phyloP scores from a whole-genome alignment of 768 basidiomycete species.

The Tephrocybe sp. region DNA sequence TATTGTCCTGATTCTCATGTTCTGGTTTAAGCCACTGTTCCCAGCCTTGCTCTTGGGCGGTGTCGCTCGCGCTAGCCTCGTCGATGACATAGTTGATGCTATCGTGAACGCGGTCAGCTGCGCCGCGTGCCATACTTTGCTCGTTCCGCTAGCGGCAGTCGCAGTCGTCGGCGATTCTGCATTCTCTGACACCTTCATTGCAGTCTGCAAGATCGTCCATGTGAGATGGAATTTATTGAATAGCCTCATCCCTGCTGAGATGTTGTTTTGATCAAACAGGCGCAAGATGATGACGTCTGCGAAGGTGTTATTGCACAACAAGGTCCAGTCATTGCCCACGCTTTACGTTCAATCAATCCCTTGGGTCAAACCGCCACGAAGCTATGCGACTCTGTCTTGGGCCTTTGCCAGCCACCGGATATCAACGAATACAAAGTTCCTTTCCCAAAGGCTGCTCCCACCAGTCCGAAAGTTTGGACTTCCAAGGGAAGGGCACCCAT shows the following conservation, averaged over 20 bases:
- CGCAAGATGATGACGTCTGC: constrained; percentile 58
- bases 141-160: constrained; percentile 43
- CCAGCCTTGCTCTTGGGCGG: constrained; percentile 14
- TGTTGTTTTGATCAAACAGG: constrained; percentile 23
- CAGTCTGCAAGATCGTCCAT: constrained; percentile 41
- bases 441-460: constrained; percentile 42
- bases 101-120: constrained; percentile 48
- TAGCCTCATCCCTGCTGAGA: not conserved
- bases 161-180: constrained; percentile 47
- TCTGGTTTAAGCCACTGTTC: constrained; percentile 11
- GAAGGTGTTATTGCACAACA: constrained; percentile 46
- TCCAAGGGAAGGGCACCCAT: constrained; percentile 43
- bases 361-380: constrained; percentile 48
- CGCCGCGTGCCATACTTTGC: constrained; percentile 47
- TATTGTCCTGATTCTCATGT: not conserved
- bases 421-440: constrained; percentile 43
- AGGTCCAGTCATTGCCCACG: constrained; percentile 58
- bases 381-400: constrained; percentile 53
- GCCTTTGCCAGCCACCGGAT: constrained; percentile 48
- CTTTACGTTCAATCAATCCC: constrained; percentile 46
- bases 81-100: constrained; percentile 40
- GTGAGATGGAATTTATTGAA: constrained; percentile 20
- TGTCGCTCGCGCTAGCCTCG: constrained; percentile 26
- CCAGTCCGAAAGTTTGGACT: constrained; percentile 28
- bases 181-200: constrained; percentile 40